phyloP scores from a whole-genome alignment of 495 filamentous ascomycete species.

The Penicillium tannophilum region DNA sequence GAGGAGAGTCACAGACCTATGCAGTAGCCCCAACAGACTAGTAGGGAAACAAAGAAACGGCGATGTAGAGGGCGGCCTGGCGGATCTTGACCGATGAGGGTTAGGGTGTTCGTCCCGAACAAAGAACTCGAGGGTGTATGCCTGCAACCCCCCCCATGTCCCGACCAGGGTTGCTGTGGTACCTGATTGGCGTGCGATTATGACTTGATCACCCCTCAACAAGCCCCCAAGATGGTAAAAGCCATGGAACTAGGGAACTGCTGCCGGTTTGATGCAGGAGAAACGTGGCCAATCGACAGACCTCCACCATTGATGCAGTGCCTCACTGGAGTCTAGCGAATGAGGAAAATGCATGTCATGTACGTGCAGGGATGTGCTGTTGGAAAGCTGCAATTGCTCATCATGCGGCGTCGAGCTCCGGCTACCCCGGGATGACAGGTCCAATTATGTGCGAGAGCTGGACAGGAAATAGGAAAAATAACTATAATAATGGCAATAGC shows the following conservation, averaged over 20 bases:
- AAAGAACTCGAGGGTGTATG: constrained; percentile 9
- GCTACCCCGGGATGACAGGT: constrained; percentile 2
- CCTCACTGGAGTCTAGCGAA: not conserved
- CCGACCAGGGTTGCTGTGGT: not conserved
- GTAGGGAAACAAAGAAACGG: constrained; percentile 22
- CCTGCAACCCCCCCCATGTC: not conserved
- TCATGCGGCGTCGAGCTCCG: constrained; percentile 9
- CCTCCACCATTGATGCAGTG: not conserved
- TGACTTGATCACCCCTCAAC: constrained; percentile 1
- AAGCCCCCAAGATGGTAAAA: not conserved
- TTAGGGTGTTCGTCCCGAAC: not conserved
- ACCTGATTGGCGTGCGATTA: constrained; percentile 4
- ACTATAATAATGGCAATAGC: not conserved
- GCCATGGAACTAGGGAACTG: not conserved
- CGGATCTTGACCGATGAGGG: constrained; percentile 12
- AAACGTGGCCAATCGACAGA: constrained; percentile 6
- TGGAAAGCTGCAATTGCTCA: constrained; percentile 1
- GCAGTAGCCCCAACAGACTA: not conserved
- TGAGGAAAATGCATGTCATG: constrained; percentile 3
- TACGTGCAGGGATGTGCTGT: constrained; percentile 6
- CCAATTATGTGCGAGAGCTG: not conserved
- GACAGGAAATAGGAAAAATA: not conserved
- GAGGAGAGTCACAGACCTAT: not conserved
- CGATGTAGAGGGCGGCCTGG: constrained; percentile 1
- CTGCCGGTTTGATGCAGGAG: not conserved